These are phyloP conservation scores for Aspergillus sp. DNA, from an alignment of 2,329 filamentous ascomycete species.

Conservation along the genomic window DNA sequence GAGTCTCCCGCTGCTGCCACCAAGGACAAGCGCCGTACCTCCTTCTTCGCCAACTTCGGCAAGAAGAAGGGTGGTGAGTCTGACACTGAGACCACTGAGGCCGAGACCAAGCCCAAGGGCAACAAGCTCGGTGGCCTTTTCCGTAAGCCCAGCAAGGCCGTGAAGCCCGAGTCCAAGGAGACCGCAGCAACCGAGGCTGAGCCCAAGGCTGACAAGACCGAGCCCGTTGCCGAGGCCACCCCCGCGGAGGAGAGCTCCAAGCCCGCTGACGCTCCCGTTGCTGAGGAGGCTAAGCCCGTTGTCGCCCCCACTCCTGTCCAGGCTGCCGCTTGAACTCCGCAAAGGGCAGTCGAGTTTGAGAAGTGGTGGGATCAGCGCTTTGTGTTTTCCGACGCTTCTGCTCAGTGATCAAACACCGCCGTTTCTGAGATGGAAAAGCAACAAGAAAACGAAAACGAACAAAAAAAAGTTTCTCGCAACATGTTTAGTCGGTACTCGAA, in stretches of 20 bases:
- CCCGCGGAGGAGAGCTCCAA: slow-evolving; percentile 33
- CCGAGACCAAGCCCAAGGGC: slow-evolving; percentile 48
- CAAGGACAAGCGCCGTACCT: slow-evolving; percentile 57
- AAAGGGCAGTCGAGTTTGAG: slow-evolving; percentile 44
- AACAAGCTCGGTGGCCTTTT: slow-evolving; percentile 54
- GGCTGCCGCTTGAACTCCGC: slow-evolving; percentile 48
- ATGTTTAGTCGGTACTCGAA: slow-evolving; percentile 9
- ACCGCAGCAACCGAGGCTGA: slow-evolving; percentile 37
- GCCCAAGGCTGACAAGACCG: slow-evolving; percentile 33
- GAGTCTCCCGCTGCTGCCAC: slow-evolving; percentile 39
- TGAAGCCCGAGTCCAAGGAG: slow-evolving; percentile 48
- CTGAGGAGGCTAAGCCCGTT: slow-evolving; percentile 41
- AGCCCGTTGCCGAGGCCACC: slow-evolving; percentile 31
- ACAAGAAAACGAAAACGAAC: slow-evolving; percentile 20
- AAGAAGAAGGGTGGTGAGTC: slow-evolving; percentile 56
- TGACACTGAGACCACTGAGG: slow-evolving; percentile 53
- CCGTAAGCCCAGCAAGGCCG: slow-evolving; percentile 54
- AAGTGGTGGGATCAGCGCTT: slow-evolving; percentile 47
- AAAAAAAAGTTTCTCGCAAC: slow-evolving; percentile 10
- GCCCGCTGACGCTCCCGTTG: slow-evolving; percentile 31
- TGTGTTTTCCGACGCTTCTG: slow-evolving; percentile 32
- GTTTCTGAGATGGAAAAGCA: slow-evolving; percentile 15
- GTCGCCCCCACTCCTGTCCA: slow-evolving; percentile 44
- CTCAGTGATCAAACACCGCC: slow-evolving; percentile 26
- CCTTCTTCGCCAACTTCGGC: slow-evolving; percentile 59